These are phyloP conservation scores for Escallonia herrerae DNA, from an alignment of 129 eudicot species.

Conservation along the genomic window DNA sequence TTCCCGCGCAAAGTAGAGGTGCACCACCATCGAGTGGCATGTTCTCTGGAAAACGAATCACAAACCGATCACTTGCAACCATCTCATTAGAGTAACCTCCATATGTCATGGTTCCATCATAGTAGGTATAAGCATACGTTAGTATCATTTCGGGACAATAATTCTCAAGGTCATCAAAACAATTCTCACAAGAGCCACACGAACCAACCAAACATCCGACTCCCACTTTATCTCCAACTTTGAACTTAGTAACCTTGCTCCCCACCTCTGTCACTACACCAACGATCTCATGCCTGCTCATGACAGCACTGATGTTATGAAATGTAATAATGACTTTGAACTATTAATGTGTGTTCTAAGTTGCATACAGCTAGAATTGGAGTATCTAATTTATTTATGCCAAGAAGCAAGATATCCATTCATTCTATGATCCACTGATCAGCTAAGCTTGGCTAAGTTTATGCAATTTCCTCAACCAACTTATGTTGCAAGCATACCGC, in stretches of 20 bases:
- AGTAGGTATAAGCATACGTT: constrained; percentile 6
- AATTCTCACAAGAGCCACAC: constrained; percentile 17
- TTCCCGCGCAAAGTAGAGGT: constrained; percentile 30
- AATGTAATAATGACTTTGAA: too few relatives aligned
- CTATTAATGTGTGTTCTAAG: too few relatives aligned
- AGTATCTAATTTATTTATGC: too few relatives aligned
- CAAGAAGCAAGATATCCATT: too few relatives aligned
- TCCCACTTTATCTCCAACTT: constrained; percentile 22
- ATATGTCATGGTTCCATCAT: constrained; percentile 18
- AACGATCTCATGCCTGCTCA: neutral
- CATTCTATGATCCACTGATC: neutral
- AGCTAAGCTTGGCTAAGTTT: too few relatives aligned
- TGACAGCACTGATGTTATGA: neutral
- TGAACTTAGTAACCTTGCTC: constrained; percentile 11
- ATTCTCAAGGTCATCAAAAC: constrained; percentile 19
- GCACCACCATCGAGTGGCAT: constrained; percentile 29
- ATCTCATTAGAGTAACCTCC: constrained; percentile 33
- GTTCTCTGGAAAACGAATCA: constrained; percentile 27
- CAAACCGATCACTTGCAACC: constrained; percentile 29
- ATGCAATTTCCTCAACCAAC: too few relatives aligned
- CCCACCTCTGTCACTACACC: too few relatives aligned
- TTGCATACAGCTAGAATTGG: too few relatives aligned
- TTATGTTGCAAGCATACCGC: too few relatives aligned
- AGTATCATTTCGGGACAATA: constrained; percentile 14
- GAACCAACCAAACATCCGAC: too few relatives aligned